Conservation (phyloP, 768 basidiomycete genomes). For the Imleria badia region DNA sequence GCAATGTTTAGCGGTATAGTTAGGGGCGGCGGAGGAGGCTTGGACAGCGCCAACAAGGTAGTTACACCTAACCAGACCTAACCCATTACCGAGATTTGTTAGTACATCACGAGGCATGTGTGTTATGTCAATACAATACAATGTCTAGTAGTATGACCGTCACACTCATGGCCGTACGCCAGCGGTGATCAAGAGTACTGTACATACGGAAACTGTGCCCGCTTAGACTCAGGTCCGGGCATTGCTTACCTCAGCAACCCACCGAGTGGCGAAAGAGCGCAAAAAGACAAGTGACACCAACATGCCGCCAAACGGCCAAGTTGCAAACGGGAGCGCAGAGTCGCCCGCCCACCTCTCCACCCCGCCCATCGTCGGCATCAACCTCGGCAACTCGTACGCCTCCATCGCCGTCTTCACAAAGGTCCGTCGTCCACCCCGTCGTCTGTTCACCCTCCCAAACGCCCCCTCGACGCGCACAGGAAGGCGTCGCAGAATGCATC, state of each 20-base stretch:
- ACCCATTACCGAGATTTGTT: no score
- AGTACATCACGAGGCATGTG: no score
- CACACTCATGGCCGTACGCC: no score
- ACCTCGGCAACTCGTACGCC: slow-evolving; percentile 93
- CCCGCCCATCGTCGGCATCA: slow-evolving; percentile 85
- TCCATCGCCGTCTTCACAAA: slow-evolving; percentile 96
- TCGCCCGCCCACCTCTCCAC: slow-evolving; percentile 34
- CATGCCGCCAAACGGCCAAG: slow-evolving; percentile 41
- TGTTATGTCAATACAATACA: no score
- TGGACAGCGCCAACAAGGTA: no score
- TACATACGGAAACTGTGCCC: no score
- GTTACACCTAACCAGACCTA: no score
- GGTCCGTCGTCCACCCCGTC: slow-evolving; percentile 41
- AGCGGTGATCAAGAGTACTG: no score
- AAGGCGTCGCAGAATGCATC: slow-evolving; percentile 90
- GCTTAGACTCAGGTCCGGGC: no score
- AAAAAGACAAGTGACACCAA: not conserved
- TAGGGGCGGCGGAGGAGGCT: no score
- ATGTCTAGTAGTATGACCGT: no score
- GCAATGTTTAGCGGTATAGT: no score
- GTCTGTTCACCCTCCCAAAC: not conserved
- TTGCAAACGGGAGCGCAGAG: slow-evolving; percentile 55
- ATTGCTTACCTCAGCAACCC: not conserved
- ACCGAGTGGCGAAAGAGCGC: not conserved
- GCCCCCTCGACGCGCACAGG: slow-evolving; percentile 44